phyloP scores from a whole-genome alignment of 768 basidiomycete species.

The Mrakia blollopis region DNA sequence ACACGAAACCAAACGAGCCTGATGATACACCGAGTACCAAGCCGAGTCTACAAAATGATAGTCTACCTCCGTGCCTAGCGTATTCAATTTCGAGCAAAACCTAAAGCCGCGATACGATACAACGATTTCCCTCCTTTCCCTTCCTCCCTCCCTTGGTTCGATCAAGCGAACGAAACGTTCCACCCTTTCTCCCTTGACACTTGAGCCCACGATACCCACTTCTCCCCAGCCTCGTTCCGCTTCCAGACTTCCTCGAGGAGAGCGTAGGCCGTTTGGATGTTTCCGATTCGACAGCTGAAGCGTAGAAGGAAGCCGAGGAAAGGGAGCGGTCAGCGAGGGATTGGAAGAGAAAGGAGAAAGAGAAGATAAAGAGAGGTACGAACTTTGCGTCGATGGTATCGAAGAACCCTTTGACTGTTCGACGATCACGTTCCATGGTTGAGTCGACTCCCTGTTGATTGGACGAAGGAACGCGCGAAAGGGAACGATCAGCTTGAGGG shows the following conservation, averaged over 20 bases:
- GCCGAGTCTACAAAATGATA: no score
- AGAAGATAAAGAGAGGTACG: background rate
- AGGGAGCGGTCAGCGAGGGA: background rate
- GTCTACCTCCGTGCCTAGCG: no score
- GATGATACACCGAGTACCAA: no score
- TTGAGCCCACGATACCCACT: conserved; percentile 28
- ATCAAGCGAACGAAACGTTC: conserved; percentile 30
- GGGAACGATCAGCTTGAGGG: no score
- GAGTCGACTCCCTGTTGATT: conserved; percentile 7
- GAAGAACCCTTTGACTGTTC: conserved; percentile 26
- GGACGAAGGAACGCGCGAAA: background rate
- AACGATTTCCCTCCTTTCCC: no score
- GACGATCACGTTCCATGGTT: conserved; percentile 27
- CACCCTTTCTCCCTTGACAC: conserved; percentile 22
- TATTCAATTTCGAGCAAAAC: no score
- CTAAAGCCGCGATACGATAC: no score
- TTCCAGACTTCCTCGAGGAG: conserved; percentile 30
- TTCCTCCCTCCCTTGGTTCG: background rate
- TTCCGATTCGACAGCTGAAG: conserved; percentile 31
- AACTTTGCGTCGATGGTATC: conserved; percentile 27
- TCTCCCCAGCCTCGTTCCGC: conserved; percentile 23
- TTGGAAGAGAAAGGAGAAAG: background rate
- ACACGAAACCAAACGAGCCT: no score
- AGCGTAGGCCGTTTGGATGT: conserved; percentile 26
- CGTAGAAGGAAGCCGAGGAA: background rate